Evolutionary conservation across 331 rosid species (phyloP), one percentile per base, ranked within the genome.

Genomic region (Quercus tomentella): DNA sequence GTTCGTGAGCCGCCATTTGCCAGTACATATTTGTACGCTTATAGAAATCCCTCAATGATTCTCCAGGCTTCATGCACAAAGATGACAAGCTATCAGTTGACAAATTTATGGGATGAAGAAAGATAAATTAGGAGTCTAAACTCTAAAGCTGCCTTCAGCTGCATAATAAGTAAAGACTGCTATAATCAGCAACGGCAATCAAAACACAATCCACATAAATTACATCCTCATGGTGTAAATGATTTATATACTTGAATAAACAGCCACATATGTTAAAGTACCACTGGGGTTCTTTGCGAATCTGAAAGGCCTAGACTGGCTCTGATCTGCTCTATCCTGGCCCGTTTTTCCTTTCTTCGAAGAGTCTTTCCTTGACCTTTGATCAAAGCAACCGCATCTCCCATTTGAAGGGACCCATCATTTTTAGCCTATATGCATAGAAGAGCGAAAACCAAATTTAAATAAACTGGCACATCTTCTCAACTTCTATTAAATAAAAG

Each of bases 1-100:
- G 98, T 74, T 96, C 99, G 23, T 96, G 98, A 75, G 99, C 98
- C 20, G 99, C 99, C 99, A 96, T 96, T 89, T 96, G 98, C 99
- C 99, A 96, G 90, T 96, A 96, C 86, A 96, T 16, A 87, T 91
- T 91, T 73, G 99, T 96, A 84, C 97, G 98, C 69, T 30, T 89
- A 79, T 93, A 95, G 89, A 95, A 95, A 81, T 95, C 98, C 86
- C 88, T 88, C 87, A 95, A 82, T 52, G 94, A 76, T 84, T 95
- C 99, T 74, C 96, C 99, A n/a, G 93, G 93, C 99, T 95, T 66
- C 78, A 83, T 77, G 56, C 18, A 54, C 15, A 84, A 72, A 83
- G 28, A 87, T 31, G 57, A 58, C 23, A 72, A 80, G 69, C 70
- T 49, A 84, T 75, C 80, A 87, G 83, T 82, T 74, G 67, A 79